Base-by-base conservation (phyloP, 148 eudicot species). In the Simmondsia chinensis region DNA sequence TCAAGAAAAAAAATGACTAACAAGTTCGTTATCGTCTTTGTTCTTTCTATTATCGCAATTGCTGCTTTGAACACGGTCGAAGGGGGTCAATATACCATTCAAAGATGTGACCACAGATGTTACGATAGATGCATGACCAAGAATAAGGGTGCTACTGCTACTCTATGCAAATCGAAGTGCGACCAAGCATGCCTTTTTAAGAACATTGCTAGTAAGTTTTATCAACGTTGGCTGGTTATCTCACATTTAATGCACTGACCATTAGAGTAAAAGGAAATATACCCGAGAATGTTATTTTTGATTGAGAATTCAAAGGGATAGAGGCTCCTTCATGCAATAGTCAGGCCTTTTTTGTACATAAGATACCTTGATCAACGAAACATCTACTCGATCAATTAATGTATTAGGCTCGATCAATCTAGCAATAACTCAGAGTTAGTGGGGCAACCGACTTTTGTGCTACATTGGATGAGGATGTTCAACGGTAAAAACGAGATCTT, bases 1-100 rank as follows among this genome's bases (percentile, higher is more conserved):
- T n/a, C n/a, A n/a, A 25, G 5, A 30, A 20, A 3, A 7, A 62
- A 29, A 20, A 62, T 62, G 67, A 60, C 60, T 18, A 40, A 43
- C 20, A 59, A 66, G 46, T 1, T 66, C 14, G 40, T 32, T 24
- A 52, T 56, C 22, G 41, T 53, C 25, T 43, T 66, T 20, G 13
- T 38, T 12, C 9, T 51, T 33, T 38, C 34, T 28, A 4, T 39
- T 27, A 11, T 51, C 16, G 27, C 39, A 16, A 11, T 11, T 15
- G 30, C 18, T 16, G 17, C 56, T 0, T 5, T 35, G 41, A 23
- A 49, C 9, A 22, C 24, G 20, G 32, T 49, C 35, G 31, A 21
- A 21, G 31, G 3, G 0, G 54, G 14, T 34, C 6, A 3, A 10
- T 4, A 13, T 35, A 12, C 6, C 33, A 49, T 34, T 4, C 7